A percentile compares a stretch with the other conserved stretches of the same genome.
These are phyloP conservation scores for Naganishia vishniacii DNA, from an alignment of 768 basidiomycete genomes.

Conservation along the genomic window DNA sequence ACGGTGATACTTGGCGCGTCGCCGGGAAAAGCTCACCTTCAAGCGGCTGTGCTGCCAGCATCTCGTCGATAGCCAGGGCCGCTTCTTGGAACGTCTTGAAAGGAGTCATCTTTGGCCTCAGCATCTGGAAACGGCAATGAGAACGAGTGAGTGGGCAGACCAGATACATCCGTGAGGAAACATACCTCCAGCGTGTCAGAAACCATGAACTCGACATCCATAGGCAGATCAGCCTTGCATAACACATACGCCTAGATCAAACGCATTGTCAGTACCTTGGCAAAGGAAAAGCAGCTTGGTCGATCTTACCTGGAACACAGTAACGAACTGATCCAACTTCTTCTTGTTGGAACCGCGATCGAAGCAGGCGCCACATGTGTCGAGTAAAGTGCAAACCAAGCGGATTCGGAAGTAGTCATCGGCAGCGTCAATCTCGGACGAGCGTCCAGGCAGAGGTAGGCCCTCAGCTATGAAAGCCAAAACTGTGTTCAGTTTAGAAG, in stretches of 20 bases:
- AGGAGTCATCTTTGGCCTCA: slow-evolving; percentile 72
- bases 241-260: slow-evolving; percentile 65
- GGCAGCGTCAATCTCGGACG: slow-evolving; percentile 74
- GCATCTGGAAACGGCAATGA: slow-evolving; percentile 54
- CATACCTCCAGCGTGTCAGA: slow-evolving; percentile 84
- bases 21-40: slow-evolving; percentile 47
- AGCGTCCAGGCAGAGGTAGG: slow-evolving; percentile 71
- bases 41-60: slow-evolving; percentile 67
- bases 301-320: slow-evolving; percentile 76
- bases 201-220: slow-evolving; percentile 98
- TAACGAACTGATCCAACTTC: slow-evolving; percentile 85
- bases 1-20: no score
- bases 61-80: slow-evolving; percentile 79
- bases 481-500: slow-evolving; percentile 5
- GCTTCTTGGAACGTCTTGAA: slow-evolving; percentile 78
- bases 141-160: not conserved
- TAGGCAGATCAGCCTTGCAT: slow-evolving; percentile 83
- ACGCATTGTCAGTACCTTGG: slow-evolving; percentile 43
- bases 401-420: slow-evolving; percentile 95
- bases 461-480: slow-evolving; percentile 66
- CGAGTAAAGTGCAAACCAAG: slow-evolving; percentile 82
- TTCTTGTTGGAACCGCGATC: slow-evolving; percentile 85
- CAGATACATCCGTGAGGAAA: slow-evolving; percentile 1
- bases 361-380: slow-evolving; percentile 97
- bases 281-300: not conserved